phyloP scores from a whole-genome alignment of 192 early-diverging fungal genomes.

The Backusella luteola region DNA sequence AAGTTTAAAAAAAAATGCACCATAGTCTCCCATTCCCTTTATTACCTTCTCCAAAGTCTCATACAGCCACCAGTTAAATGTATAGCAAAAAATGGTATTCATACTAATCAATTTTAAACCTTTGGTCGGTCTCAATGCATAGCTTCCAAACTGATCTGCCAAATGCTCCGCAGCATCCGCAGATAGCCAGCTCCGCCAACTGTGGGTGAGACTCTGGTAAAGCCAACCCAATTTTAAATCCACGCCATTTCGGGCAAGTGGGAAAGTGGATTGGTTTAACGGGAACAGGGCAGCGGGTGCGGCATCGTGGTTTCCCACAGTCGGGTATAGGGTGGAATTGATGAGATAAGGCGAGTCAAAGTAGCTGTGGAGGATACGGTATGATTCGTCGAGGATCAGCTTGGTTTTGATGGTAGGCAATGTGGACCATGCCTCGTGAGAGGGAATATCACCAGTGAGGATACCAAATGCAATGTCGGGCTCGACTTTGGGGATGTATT shows the following conservation, averaged over 20 bases:
- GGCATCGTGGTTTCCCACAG: constrained; percentile 54
- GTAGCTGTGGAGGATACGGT: constrained; percentile 26
- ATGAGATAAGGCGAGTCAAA: constrained; percentile 35
- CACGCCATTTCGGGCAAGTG: background rate
- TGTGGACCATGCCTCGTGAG: constrained; percentile 52
- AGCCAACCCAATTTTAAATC: constrained; percentile 40
- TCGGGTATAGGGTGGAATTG: constrained; percentile 41
- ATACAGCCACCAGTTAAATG: constrained; percentile 53
- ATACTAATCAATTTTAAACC: constrained; percentile 50
- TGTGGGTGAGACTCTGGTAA: constrained; percentile 44
- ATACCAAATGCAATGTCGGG: constrained; percentile 43
- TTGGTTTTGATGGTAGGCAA: constrained; percentile 38
- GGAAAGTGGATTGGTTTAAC: constrained; percentile 5
- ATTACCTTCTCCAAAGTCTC: constrained; percentile 31
- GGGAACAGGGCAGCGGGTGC: constrained; percentile 47
- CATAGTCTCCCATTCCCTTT: background rate
- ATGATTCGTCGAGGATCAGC: constrained; percentile 36
- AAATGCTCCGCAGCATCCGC: constrained; percentile 15
- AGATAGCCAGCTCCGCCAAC: constrained; percentile 49
- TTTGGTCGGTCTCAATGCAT: constrained; percentile 42
- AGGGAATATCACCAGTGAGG: constrained; percentile 53
- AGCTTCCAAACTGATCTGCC: constrained; percentile 45
- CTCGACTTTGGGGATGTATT: constrained; percentile 41
- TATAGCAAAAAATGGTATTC: constrained; percentile 62
- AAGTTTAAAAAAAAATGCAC: background rate